Conservation (phyloP, 176 grass and related monocot genomes). For the Thinopyrum elongatum region DNA sequence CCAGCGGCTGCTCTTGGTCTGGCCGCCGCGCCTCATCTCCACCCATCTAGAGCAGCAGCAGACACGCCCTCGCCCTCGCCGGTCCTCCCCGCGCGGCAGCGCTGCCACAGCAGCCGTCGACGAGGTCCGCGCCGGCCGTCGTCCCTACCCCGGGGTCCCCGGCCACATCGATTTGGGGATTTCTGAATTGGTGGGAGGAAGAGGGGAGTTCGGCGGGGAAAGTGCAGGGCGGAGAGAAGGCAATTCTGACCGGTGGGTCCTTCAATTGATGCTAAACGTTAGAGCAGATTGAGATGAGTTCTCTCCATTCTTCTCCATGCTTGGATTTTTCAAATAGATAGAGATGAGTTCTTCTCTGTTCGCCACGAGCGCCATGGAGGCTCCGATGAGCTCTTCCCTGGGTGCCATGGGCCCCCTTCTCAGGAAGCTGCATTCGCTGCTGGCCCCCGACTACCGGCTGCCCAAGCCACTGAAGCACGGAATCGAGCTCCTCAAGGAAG, state of each 20-base stretch:
- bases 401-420: conserved; percentile 11
- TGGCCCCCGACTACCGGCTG: background rate
- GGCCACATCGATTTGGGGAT: background rate
- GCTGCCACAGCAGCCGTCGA: background rate
- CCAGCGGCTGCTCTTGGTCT: background rate
- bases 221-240: background rate
- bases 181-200: background rate
- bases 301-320: background rate
- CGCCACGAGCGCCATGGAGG: background rate
- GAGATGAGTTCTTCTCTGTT: background rate
- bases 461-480: background rate
- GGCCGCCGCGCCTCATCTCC: too few relatives aligned
- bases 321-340: background rate
- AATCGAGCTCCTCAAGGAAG: background rate
- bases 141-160: background rate
- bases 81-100: too few relatives aligned
- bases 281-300: too few relatives aligned
- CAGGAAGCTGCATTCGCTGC: background rate
- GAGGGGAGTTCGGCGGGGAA: background rate
- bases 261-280: too few relatives aligned
- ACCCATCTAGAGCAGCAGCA: too few relatives aligned
- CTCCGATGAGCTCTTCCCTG: background rate
- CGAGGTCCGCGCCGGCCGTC: background rate
- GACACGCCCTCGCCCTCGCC: too few relatives aligned
- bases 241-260: background rate